These are phyloP conservation scores for Gastrodia elata DNA, from an alignment of 106 monocot species.

Conservation along the genomic window DNA sequence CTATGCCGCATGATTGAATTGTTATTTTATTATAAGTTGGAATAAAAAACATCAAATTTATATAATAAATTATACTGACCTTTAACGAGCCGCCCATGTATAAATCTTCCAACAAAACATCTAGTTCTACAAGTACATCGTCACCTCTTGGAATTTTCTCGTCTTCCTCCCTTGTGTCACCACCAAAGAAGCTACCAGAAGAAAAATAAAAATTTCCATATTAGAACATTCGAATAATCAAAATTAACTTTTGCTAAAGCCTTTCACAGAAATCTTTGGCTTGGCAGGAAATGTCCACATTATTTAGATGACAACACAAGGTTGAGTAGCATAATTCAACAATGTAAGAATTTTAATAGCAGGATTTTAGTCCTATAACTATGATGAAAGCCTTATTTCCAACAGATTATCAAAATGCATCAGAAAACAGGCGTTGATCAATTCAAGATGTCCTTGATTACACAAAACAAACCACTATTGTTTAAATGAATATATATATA, in stretches of 20 bases:
- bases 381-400: not conserved
- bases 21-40: not conserved
- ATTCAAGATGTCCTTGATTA: not conserved
- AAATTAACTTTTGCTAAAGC: not conserved
- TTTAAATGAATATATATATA: no score
- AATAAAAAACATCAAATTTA: not conserved
- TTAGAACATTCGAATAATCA: not conserved
- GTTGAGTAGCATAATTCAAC: not conserved
- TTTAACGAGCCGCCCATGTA: constrained; percentile 96
- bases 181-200: constrained; percentile 70
- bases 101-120: constrained; percentile 87
- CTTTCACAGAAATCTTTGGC: not conserved
- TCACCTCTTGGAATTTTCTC: constrained; percentile 83
- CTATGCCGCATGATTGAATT: not conserved
- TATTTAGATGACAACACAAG: not conserved
- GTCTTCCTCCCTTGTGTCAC: constrained; percentile 70
- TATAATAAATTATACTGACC: constrained; percentile 26
- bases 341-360: not conserved
- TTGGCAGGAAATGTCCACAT: not conserved
- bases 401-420: not conserved
- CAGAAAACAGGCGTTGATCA: not conserved
- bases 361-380: no score
- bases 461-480: no score
- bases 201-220: not conserved
- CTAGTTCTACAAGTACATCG: constrained; percentile 89